Evolutionary conservation across 768 basidiomycete genomes (phyloP), one percentile per base, ranked within the genome.

Genomic region (Suillus fuscotomentosus): DNA sequence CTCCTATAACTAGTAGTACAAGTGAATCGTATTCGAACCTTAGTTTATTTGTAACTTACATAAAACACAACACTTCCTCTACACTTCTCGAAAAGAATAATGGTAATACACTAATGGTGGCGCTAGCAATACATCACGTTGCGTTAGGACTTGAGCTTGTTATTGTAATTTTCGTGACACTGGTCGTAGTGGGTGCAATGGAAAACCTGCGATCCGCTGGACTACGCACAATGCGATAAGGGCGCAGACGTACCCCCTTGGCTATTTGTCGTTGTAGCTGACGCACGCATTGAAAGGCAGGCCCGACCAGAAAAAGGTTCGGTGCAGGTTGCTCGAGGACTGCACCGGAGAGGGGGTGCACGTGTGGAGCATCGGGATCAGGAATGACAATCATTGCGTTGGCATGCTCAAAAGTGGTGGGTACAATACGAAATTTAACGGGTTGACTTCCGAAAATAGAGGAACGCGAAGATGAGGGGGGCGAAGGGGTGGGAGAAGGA

Each of bases 391-490:
- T 73, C 63, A 85, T 77, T 1, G 85, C 87, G 22, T 86, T 79
- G 0, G 87, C 87, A 17, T 81, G 73, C 38, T 83, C 84, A 51
- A 86, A 69, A n/a, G 81, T 68, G 65, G 84, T 84, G 5, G 83
- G 83, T 24, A 82, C 76, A 47, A 86, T 79, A 63, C 78, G 79
- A 63, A 82, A 63, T 72, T 77, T 74, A 34, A 71, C 57, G 7
- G 66, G 56, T 24, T 60, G 50, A 60, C 68, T 15, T 63, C 61
- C 31, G 61, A 63, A 1, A 13, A 67, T 61, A 56, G 71, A 61
- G 1, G 65, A 57, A 48, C 64, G 47, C 11, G 51, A 54, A 42
- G 31, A 50, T 13, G 68, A 73, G 69, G 1, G 71, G 63, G 57
- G 70, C 69, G 74, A 75, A 13, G 75, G 70, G 6, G 76, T 66